Percentiles rank a stretch among this genome's conserved stretches.
Evolutionary conservation across 352 stramenopile species (phyloP).

Genomic region (Globisporangium viniferum): DNA sequence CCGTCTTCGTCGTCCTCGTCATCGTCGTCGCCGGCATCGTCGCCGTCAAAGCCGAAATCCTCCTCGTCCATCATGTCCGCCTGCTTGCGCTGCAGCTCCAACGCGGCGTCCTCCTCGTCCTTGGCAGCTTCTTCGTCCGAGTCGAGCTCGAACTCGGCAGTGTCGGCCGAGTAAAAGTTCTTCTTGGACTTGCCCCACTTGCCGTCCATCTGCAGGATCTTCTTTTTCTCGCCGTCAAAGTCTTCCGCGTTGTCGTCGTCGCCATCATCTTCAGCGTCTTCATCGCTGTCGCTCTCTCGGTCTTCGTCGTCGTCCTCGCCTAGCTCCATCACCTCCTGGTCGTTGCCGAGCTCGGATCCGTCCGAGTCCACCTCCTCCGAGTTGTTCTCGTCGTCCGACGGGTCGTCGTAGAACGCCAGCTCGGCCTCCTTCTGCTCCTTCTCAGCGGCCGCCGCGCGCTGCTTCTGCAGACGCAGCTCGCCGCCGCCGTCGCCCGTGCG

Average conservation of each 20-base stretch:
- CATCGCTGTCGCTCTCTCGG: constrained; percentile 34
- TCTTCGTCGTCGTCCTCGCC: constrained; percentile 41
- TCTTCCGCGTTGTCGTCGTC: constrained; percentile 57
- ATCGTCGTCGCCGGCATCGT: constrained; percentile 34
- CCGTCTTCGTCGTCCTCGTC: constrained; percentile 33
- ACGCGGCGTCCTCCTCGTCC: constrained; percentile 79
- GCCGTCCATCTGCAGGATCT: constrained; percentile 67
- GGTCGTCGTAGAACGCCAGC: constrained; percentile 84
- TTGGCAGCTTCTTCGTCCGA: constrained; percentile 76
- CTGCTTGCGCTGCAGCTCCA: constrained; percentile 85
- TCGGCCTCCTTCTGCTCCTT: constrained; percentile 58
- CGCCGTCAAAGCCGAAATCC: constrained; percentile 69
- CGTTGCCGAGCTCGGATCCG: constrained; percentile 50
- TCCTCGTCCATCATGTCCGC: constrained; percentile 83
- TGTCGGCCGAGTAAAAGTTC: constrained; percentile 85
- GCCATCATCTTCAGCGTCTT: constrained; percentile 33
- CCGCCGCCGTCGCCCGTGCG: constrained; percentile 76
- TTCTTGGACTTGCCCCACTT: constrained; percentile 88
- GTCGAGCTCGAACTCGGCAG: constrained; percentile 76
- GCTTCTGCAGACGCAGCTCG: constrained; percentile 66
- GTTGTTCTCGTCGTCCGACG: constrained; percentile 69
- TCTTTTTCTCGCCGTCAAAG: constrained; percentile 63
- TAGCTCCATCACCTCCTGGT: constrained; percentile 70
- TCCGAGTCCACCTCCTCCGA: constrained; percentile 57
- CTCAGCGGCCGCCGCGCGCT: constrained; percentile 58